Evolutionary conservation across 2,329 filamentous ascomycete genomes (phyloP).

Genomic region (Colletotrichum sp.): DNA sequence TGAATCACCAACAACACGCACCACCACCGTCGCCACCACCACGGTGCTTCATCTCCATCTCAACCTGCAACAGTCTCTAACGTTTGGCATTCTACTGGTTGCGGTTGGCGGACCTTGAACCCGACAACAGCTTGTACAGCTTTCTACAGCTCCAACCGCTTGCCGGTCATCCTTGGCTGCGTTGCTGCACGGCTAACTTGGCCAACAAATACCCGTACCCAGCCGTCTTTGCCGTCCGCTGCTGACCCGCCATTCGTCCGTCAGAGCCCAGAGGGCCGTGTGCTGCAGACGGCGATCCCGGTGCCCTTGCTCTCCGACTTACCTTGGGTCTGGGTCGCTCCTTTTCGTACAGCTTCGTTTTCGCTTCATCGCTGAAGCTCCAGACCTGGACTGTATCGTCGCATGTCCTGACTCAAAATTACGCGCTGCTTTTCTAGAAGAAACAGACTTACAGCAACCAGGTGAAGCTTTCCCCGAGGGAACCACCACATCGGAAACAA

Average conservation of each 20-base stretch:
- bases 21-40: neutral
- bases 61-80: neutral
- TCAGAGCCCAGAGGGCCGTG: neutral
- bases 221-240: constrained; percentile 8
- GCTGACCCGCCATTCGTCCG: neutral
- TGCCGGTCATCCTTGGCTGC: neutral
- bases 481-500: neutral
- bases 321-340: neutral
- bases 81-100: neutral
- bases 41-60: neutral
- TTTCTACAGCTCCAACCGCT: neutral
- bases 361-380: neutral
- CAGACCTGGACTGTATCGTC: neutral
- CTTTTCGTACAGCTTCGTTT: neutral
- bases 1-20: neutral
- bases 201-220: constrained; percentile 8
- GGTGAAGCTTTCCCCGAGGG: neutral
- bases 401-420: constrained; percentile 2
- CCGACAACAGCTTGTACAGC: neutral
- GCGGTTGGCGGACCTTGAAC: neutral
- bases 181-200: neutral
- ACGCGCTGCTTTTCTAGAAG: neutral
- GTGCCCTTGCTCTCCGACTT: neutral
- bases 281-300: constrained; percentile 1
- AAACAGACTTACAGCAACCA: neutral